Percentiles rank a stretch among this genome's conserved stretches.
Evolutionary conservation across 2,329 filamentous ascomycete species (phyloP).

Genomic region (Biscogniauxia mediterranea): DNA sequence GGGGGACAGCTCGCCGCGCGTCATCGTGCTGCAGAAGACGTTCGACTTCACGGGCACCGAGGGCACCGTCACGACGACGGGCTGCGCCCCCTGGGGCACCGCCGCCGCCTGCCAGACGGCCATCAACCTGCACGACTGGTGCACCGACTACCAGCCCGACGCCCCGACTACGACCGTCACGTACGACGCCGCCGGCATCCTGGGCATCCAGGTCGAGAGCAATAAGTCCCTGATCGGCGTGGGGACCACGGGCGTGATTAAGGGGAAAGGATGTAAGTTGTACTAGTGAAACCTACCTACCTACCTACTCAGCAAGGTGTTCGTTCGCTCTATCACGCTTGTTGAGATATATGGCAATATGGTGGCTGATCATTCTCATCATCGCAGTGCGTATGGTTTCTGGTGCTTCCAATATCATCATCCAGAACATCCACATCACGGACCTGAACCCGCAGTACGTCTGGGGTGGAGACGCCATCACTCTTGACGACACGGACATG

Average conservation of each 20-base stretch:
- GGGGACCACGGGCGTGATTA: conserved; percentile 53
- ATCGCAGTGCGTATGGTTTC: conserved; percentile 23
- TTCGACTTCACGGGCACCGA: conserved; percentile 57
- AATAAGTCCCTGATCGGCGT: conserved; percentile 59
- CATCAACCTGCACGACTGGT: conserved; percentile 60
- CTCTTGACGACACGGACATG: conserved; percentile 44
- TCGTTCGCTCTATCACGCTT: neutral
- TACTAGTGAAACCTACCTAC: neutral
- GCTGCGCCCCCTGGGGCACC: conserved; percentile 59
- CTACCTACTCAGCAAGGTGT: neutral
- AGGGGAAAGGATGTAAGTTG: conserved; percentile 25
- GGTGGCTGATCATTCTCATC: conserved; percentile 1
- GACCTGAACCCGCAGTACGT: conserved; percentile 57
- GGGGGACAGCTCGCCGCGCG: conserved; percentile 49
- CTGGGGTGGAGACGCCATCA: conserved; percentile 60
- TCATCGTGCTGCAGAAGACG: conserved; percentile 57
- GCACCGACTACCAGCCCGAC: conserved; percentile 56
- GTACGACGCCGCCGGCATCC: conserved; percentile 51
- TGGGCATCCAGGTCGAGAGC: conserved; percentile 51
- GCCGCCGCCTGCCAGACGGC: conserved; percentile 53
- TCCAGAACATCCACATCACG: conserved; percentile 58
- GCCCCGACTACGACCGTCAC: conserved; percentile 45
- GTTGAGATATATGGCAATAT: neutral
- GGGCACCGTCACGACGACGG: conserved; percentile 49
- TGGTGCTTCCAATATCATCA: conserved; percentile 56